Evolutionary conservation across 2,329 filamentous ascomycete species (phyloP).

Genomic region (Calonectria hawksworthii): DNA sequence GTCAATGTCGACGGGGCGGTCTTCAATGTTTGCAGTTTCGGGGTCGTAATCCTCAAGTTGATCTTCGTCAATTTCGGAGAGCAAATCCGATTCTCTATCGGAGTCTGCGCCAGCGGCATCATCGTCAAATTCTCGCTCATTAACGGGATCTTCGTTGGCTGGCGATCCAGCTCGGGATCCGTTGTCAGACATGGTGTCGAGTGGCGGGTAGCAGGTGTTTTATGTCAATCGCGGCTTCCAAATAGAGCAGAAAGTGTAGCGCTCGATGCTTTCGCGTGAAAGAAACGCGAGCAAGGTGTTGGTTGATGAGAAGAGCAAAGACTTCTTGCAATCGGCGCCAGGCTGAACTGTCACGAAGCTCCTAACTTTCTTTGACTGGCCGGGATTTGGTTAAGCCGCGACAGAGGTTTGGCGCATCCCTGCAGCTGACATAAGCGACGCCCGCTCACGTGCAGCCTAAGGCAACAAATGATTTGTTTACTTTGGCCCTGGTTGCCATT

Average conservation of each 20-base stretch:
- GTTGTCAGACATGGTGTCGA: constrained; percentile 60
- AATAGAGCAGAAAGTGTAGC: neutral
- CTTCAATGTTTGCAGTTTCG: constrained; percentile 72
- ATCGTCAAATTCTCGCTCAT: constrained; percentile 54
- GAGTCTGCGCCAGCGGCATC: constrained; percentile 56
- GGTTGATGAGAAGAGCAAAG: neutral
- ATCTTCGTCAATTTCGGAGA: constrained; percentile 79
- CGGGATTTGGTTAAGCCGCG: constrained; percentile 32
- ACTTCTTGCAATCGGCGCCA: neutral
- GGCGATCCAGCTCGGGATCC: constrained; percentile 58
- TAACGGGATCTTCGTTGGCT: constrained; percentile 50
- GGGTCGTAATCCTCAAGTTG: constrained; percentile 80
- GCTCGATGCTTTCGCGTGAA: neutral
- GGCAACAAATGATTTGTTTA: constrained; percentile 52
- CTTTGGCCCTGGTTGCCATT: constrained; percentile 48
- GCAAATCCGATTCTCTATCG: constrained; percentile 70
- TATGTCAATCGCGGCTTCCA: neutral
- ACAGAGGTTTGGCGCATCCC: constrained; percentile 36
- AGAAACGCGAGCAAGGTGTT: neutral
- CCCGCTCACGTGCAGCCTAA: constrained; percentile 35
- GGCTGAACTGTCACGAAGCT: constrained; percentile 19
- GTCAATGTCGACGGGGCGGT: constrained; percentile 76
- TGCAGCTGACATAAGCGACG: constrained; percentile 50
- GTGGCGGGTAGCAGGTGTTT: neutral
- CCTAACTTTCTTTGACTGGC: constrained; percentile 29